Conservation (phyloP, 768 basidiomycete genomes). For the Serpula lacrymans region DNA sequence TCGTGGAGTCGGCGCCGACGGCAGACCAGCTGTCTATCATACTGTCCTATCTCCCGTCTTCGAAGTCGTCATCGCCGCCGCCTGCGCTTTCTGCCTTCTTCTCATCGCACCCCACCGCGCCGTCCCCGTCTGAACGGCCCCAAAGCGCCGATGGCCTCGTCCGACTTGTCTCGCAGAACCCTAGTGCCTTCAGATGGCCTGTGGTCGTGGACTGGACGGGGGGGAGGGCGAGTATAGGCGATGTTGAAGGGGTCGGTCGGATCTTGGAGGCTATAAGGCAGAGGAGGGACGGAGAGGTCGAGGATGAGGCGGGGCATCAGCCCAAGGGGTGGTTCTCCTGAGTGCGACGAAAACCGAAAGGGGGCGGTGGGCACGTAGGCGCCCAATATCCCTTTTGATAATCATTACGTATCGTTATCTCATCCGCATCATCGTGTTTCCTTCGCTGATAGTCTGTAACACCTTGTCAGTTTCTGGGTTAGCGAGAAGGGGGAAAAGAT, state of each 20-base stretch:
- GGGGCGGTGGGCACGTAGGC: no score
- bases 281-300: slow-evolving; percentile 64
- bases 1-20: slow-evolving; percentile 65
- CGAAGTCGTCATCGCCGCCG: slow-evolving; percentile 16
- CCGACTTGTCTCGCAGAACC: slow-evolving; percentile 51
- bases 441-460: no score
- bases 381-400: no score
- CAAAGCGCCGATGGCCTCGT: slow-evolving; percentile 44
- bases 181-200: slow-evolving; percentile 69
- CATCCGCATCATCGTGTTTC: no score
- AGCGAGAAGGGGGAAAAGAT: no score
- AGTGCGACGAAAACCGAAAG: slow-evolving; percentile 3
- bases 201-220: slow-evolving; percentile 76
- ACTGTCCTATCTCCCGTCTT: slow-evolving; percentile 52
- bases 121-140: slow-evolving; percentile 34
- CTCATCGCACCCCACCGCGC: slow-evolving; percentile 55
- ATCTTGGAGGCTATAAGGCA: slow-evolving; percentile 66
- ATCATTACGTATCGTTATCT: no score
- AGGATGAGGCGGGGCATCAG: slow-evolving; percentile 34
- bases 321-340: slow-evolving; percentile 58
- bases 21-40: slow-evolving; percentile 68
- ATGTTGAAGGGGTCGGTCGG: slow-evolving; percentile 62
- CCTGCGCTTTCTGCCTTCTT: slow-evolving; percentile 40
- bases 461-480: no score
- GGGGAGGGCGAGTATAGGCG: slow-evolving; percentile 63